These are phyloP conservation scores for Aspergillus bombycis DNA, from an alignment of 2,329 filamentous ascomycete genomes.

Conservation along the genomic window DNA sequence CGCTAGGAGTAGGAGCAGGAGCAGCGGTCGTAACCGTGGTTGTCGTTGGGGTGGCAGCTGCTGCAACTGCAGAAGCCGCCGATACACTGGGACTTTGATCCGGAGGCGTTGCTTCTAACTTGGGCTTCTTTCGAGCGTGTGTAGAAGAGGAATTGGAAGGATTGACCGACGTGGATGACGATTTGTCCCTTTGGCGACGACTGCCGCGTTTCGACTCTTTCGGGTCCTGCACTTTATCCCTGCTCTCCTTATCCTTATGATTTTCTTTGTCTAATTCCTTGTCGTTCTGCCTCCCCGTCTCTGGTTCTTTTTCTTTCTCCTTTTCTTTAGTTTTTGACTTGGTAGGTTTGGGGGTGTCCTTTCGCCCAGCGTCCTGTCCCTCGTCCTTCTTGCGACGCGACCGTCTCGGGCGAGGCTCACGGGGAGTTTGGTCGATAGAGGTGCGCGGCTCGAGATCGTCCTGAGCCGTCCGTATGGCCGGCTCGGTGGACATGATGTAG, in stretches of 20 bases:
- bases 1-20: not conserved
- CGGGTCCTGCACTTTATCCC: constrained; percentile 13
- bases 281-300: constrained; percentile 30
- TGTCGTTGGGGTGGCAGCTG: constrained; percentile 1
- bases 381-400: constrained; percentile 49
- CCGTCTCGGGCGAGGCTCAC: constrained; percentile 38
- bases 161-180: constrained; percentile 28
- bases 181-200: constrained; percentile 41
- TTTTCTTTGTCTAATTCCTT: constrained; percentile 29
- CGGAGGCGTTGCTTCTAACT: constrained; percentile 38
- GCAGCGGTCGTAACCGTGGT: constrained; percentile 7
- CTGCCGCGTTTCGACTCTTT: constrained; percentile 31
- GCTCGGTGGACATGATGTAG: constrained; percentile 38
- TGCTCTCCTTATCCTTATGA: constrained; percentile 19
- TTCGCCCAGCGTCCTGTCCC: constrained; percentile 30
- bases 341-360: constrained; percentile 29
- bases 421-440: constrained; percentile 25
- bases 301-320: constrained; percentile 24
- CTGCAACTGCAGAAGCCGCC: constrained; percentile 6
- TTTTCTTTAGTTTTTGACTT: constrained; percentile 28
- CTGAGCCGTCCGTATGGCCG: constrained; percentile 30
- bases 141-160: constrained; percentile 16
- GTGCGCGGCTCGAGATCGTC: constrained; percentile 30
- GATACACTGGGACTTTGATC: constrained; percentile 11
- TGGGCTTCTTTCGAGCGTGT: constrained; percentile 52